Evolutionary conservation across 2,329 filamentous ascomycete species (phyloP), one percentile per base, ranked within the genome.

Genomic region (Claviceps spartinae): DNA sequence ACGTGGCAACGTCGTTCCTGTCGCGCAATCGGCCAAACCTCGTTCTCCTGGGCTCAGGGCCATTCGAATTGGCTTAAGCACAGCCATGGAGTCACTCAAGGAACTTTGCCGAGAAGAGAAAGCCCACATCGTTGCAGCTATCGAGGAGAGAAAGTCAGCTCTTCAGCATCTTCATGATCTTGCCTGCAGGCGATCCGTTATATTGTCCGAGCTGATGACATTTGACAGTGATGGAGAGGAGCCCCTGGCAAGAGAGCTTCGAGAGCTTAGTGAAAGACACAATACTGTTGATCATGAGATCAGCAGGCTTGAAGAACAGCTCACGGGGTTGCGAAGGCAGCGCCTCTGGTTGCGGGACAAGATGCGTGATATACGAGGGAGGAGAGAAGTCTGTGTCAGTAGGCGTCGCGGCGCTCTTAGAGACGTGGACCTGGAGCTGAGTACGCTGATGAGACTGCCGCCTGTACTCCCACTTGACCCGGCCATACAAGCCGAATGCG

Each of bases 41-140:
- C 73, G 72, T 52, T 77, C 74, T 38, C 63, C 78, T 8, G 76
- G 81, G 0, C 70, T 89, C 14, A 73, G 74, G 30, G 74, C 76
- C 18, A 83, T 84, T 1, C 75, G 86, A n/a, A 72, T 74, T 30
- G 83, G 81, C 0, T 75, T 91, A 7, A 73, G 78, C 16, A 74
- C 72, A 48, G 75, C 78, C 48, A 85, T 90, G 63, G 69, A 74
- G 3, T 78, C 81, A 50, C 68, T 90, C 5, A 79, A 78, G 0
- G 74, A 75, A 8, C 68, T 90, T 26, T 88, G 88, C 62, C 70
- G 71, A 3, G 83, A 88, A 53, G 84, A 89, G 66, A 71, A 81
- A n/a, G 71, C 73, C 0, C 70, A 81, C 24, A 67, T 88, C 1
- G 72, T 76, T 3, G 67, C 71, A 1, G 78, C 83, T 2, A 63